phyloP scores from a whole-genome alignment of 345 rosid genomes.

The Ceriops decandra region DNA sequence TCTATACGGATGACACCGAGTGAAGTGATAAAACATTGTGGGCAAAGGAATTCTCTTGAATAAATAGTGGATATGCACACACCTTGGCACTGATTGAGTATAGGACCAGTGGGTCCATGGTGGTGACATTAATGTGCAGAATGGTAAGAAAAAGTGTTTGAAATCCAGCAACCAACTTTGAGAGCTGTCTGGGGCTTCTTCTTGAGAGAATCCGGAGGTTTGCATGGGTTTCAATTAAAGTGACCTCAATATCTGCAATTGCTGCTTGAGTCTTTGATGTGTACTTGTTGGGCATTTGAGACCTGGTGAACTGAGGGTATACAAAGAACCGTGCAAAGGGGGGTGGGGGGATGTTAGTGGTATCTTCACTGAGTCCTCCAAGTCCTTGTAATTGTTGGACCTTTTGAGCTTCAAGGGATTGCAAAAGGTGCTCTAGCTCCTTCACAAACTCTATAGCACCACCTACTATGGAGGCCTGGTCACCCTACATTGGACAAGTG shows the following conservation, averaged over 20 bases:
- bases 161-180: slow-evolving; percentile 54
- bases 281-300: slow-evolving; percentile 45
- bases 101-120: slow-evolving; percentile 50
- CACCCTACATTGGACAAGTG: slow-evolving; percentile 51
- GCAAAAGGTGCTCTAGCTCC: slow-evolving; percentile 71
- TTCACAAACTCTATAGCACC: slow-evolving; percentile 89
- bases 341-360: slow-evolving; percentile 9
- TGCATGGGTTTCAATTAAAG: slow-evolving; percentile 80
- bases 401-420: slow-evolving; percentile 67
- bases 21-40: not conserved
- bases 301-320: slow-evolving; percentile 52
- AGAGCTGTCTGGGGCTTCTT: slow-evolving; percentile 48
- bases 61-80: slow-evolving; percentile 4
- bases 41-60: too few relatives aligned
- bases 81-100: slow-evolving; percentile 88
- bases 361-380: slow-evolving; percentile 8
- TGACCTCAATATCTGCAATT: slow-evolving; percentile 77
- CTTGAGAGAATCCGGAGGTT: slow-evolving; percentile 67
- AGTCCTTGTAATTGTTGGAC: slow-evolving; percentile 21
- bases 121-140: slow-evolving; percentile 71
- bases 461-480: slow-evolving; percentile 90
- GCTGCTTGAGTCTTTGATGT: slow-evolving; percentile 43
- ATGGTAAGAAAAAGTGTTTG: slow-evolving; percentile 62
- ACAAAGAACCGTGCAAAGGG: slow-evolving; percentile 53
- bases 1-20: not conserved